phyloP scores from a whole-genome alignment of 352 stramenopile genomes.

The Phytopythium aichiense region DNA sequence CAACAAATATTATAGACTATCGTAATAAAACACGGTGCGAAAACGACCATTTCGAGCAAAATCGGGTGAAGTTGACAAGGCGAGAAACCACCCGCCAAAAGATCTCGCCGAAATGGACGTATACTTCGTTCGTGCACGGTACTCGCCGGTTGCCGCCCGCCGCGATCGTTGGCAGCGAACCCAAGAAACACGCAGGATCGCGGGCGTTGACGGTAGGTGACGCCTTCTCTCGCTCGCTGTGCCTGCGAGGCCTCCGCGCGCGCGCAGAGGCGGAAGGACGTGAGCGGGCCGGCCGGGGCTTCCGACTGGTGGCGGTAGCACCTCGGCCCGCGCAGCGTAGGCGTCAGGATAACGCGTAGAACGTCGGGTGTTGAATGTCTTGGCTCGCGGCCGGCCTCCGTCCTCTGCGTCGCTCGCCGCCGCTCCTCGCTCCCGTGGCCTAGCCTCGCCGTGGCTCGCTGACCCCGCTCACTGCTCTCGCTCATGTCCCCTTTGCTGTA shows the following conservation, averaged over 20 bases:
- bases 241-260: too few species aligned
- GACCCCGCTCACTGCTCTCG: neutral
- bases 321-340: conserved; percentile 1
- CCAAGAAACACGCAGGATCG: neutral
- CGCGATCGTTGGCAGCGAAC: neutral
- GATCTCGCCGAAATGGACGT: neutral
- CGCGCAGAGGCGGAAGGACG: too few species aligned
- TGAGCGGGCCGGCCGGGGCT: neutral
- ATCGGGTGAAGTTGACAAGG: too few species aligned
- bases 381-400: conserved; percentile 2
- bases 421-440: neutral
- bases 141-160: neutral
- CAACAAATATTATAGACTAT: too few species aligned
- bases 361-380: neutral
- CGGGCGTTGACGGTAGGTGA: neutral
- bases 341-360: conserved; percentile 6
- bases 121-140: neutral
- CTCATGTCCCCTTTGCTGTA: neutral
- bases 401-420: neutral
- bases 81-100: neutral
- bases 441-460: neutral
- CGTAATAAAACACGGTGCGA: too few species aligned
- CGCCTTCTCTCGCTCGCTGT: neutral
- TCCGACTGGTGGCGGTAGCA: neutral
- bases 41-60: too few species aligned